Base-by-base conservation (phyloP, 495 filamentous ascomycete genomes). In the Penicillium coprophilum region DNA sequence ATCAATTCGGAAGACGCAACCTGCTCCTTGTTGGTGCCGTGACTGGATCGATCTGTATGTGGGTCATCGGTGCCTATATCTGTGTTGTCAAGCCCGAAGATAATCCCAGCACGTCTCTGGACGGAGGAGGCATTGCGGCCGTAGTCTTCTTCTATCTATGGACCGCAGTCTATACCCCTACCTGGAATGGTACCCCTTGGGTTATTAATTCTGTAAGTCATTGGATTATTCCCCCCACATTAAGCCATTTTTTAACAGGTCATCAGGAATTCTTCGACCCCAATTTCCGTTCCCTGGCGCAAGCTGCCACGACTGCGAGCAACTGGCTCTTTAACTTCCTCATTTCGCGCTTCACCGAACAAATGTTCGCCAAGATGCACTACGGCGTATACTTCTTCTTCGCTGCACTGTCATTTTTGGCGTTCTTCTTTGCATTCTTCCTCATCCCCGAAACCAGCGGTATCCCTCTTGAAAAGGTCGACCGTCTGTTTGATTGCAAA, bases 271-370 rank as follows among this genome's bases (percentile, higher is more conserved):
- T 83, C 73, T 82, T 82, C 62, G 77, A 81, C 62, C 76, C 81
- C 51, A 84, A 84, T 64, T 80, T 84, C 34, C 80, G 83, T 55
- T 80, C 83, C 10, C 78, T 90, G 24, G 84, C 83, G n/a, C 86
- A 88, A 70, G 85, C 85, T 21, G 83, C 77, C 27, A 85, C 86
- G 10, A 82, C 86, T 8, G 81, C 82, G 23, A 85, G 81, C 61
- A 88, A 90, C 73, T 90, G 87, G 87, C 80, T 89, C 50, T 87
- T 81, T 77, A 88, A 89, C 72, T 90, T 90, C 74, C 80, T 89
- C 64, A 76, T 91, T 55, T 80, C 80, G 2, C 80, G 87, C 32
- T 89, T 88, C 69, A 89, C 86, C 0, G 82, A 85, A 19, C 85
- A 91, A 62, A 90, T 90, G 85, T 89, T 91, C 70, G 68, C 78